Base-by-base conservation (phyloP, 495 filamentous ascomycete genomes). In the Aspergillus baeticus region DNA sequence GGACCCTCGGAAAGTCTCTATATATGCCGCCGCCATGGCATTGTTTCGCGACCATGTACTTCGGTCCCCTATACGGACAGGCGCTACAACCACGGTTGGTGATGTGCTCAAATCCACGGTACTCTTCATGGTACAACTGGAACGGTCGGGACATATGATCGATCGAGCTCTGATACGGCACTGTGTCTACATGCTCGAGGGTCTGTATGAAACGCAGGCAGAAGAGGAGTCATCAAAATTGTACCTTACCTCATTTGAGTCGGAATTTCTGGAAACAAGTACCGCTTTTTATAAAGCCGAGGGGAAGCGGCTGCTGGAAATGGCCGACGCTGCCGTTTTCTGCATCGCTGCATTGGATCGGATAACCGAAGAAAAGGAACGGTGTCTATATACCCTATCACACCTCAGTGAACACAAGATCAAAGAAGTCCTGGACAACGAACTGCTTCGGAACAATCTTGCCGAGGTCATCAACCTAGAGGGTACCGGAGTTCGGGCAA, bases 41-140 rank as follows among this genome's bases (percentile, higher is more conserved):
- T 74, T 97, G 6, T 99, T 96, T 64, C 83, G 92, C 2, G 90
- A 97, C 57, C 76, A 88, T 55, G 86, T 98, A 18, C 78, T 99
- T 10, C 76, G 81, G 4, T 77, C 83, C 10, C 66, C 77, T 0
- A 67, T 78, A 6, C 73, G 69, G 8, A 62, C 76, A 3, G 73
- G 81, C 14, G 71, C 79, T 26, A 55, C 74, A 4, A 58, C 70
- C 1, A 72, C 64, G 0, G 81, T 94, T 2, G 85, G 86, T 31
- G 78, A 84, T 37, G 77, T 96, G 14, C 77, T 98, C 21, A 90
- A 87, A 60, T 84, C 84, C 5, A 90, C 96, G 5, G 81, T 96
- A 31, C 78, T 98, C 0, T 92, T 96, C 59, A 89, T 96, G 77
- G 87, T 99, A 53, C 86, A 89, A 44, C 88, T 96, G 81, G 94